Conservation (phyloP, 2,329 filamentous ascomycete species). For the Sclerotinia spermophila region DNA sequence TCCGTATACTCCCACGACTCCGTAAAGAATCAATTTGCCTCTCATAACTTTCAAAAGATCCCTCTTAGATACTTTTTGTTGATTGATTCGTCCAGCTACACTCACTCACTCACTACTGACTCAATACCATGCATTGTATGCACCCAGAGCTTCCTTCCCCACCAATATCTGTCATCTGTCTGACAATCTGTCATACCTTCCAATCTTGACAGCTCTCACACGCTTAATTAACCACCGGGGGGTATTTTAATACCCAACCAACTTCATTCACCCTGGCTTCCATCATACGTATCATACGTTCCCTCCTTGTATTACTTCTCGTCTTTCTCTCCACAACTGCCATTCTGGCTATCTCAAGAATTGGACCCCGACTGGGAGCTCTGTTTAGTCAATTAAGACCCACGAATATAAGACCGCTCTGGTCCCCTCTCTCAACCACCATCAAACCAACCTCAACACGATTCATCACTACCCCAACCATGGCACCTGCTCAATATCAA, state of each 20-base stretch:
- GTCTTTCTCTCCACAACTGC: constrained; percentile 53
- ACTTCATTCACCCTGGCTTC: constrained; percentile 11
- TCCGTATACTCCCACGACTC: too few relatives aligned
- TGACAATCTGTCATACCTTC: constrained; percentile 5
- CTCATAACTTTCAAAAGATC: background rate
- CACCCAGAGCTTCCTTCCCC: background rate
- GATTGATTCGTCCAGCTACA: background rate
- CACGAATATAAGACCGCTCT: constrained; percentile 18
- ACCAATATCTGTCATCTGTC: background rate
- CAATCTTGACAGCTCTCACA: background rate
- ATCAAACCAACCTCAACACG: constrained; percentile 1
- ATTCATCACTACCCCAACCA: constrained; percentile 49
- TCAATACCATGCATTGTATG: background rate
- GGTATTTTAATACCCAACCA: constrained; percentile 1
- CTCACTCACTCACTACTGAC: background rate
- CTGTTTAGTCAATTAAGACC: constrained; percentile 54
- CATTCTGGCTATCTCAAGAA: constrained; percentile 61
- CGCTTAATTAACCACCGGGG: background rate
- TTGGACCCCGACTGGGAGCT: constrained; percentile 49
- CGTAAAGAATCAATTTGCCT: background rate
- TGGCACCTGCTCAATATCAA: constrained; percentile 65
- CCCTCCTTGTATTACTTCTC: constrained; percentile 50
- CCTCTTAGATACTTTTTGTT: background rate
- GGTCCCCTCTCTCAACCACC: constrained; percentile 6
- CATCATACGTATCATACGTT: constrained; percentile 29